Percentiles rank a stretch among this genome's conserved stretches.
These are phyloP conservation scores for Raddia guianensis DNA, from an alignment of 176 grass and related monocot genomes.

Conservation along the genomic window DNA sequence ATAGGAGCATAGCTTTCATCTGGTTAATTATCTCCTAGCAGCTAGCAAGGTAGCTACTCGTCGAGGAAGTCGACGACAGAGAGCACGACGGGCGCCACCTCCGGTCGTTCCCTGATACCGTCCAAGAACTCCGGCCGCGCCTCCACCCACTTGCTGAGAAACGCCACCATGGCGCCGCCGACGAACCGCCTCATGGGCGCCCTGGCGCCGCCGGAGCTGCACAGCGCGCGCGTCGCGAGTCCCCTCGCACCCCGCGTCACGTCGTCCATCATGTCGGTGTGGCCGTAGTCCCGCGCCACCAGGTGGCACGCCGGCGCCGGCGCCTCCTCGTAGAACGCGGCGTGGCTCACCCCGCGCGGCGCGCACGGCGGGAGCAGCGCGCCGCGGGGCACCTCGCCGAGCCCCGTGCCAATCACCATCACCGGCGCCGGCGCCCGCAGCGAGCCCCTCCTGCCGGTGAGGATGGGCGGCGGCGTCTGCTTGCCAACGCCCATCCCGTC, in stretches of 20 bases:
- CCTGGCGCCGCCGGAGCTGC: conserved; percentile 61
- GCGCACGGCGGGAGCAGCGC: conserved; percentile 65
- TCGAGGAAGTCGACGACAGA: conserved; percentile 49
- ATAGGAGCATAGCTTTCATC: too few species aligned
- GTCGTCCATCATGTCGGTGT: conserved; percentile 89
- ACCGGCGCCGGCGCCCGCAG: conserved; percentile 45
- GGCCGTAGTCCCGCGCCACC: conserved; percentile 76
- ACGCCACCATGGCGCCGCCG: conserved; percentile 73
- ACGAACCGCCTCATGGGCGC: conserved; percentile 78
- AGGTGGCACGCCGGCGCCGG: conserved; percentile 59
- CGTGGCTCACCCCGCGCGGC: conserved; percentile 65
- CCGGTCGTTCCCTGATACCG: conserved; percentile 48
- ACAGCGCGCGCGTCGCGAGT: conserved; percentile 50
- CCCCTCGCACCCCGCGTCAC: conserved; percentile 66
- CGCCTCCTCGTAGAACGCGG: conserved; percentile 62
- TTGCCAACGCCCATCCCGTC: conserved; percentile 70
- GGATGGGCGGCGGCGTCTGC: conserved; percentile 72
- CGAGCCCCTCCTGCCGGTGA: conserved; percentile 36
- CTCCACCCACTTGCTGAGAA: conserved; percentile 56
- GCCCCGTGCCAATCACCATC: conserved; percentile 78
- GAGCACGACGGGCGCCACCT: conserved; percentile 52
- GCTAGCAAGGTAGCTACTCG: background rate
- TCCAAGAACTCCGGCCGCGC: conserved; percentile 30
- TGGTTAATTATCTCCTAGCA: background rate
- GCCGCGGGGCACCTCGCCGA: conserved; percentile 56